Percentiles rank a stretch among this genome's conserved stretches.
Evolutionary conservation across 257 asterid species (phyloP).

Genomic region (Petunia secreta): DNA sequence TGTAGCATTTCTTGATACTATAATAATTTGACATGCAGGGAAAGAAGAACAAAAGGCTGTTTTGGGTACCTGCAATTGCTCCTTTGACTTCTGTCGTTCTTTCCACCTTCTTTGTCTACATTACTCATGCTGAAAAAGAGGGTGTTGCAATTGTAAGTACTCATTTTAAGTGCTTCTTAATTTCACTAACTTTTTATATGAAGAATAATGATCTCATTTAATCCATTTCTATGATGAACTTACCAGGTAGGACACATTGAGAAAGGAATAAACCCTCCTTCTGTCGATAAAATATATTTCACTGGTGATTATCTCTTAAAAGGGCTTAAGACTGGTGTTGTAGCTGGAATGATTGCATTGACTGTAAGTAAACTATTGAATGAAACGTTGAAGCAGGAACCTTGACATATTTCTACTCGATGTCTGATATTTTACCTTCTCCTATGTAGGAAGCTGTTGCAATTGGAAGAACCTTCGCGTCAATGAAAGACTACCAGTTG

Average conservation of each 20-base stretch:
- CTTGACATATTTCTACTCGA: not conserved
- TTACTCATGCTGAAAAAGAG: conserved; percentile 67
- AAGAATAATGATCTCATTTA: not conserved
- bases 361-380: conserved; percentile 48
- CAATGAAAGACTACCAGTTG: conserved; percentile 87
- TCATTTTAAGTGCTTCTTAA: not conserved
- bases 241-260: conserved; percentile 75
- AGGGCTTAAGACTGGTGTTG: conserved; percentile 71
- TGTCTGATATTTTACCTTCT: not conserved
- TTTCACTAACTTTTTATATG: not conserved
- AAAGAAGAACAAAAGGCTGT: conserved; percentile 67
- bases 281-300: conserved; percentile 63
- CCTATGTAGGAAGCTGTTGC: conserved; percentile 86
- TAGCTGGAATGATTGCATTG: conserved; percentile 87
- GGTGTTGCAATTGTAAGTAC: conserved; percentile 81
- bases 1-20: not conserved
- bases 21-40: conserved; percentile 43
- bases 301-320: conserved; percentile 64
- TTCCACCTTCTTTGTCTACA: conserved; percentile 72
- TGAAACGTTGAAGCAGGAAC: not conserved
- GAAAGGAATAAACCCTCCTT: conserved; percentile 73
- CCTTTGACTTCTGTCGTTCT: conserved; percentile 74
- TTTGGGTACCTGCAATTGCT: conserved; percentile 88
- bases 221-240: not conserved
- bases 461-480: conserved; percentile 89